Evolutionary conservation across 2,329 filamentous ascomycete genomes (phyloP).

Genomic region (Alternaria atra): DNA sequence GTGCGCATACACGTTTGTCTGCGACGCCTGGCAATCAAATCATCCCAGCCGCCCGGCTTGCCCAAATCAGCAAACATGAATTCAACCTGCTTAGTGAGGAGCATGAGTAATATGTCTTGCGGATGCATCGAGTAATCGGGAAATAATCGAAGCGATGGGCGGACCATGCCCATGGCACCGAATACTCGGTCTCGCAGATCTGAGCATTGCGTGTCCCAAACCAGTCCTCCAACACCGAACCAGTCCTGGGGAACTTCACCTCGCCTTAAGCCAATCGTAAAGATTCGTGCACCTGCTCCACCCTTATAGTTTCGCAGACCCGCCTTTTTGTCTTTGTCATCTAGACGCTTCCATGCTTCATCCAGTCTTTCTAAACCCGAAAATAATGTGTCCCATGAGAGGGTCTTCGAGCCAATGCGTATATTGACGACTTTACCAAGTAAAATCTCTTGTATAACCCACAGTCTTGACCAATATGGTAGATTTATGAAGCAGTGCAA

Average conservation of each 20-base stretch:
- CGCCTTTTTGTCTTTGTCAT: not conserved
- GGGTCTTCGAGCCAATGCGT: not conserved
- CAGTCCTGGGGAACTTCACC: not conserved
- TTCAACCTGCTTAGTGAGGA: not conserved
- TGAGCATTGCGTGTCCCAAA: not conserved
- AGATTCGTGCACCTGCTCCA: not conserved
- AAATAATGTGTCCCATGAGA: not conserved
- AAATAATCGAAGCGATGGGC: not conserved
- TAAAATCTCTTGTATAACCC: not conserved
- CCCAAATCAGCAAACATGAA: no score
- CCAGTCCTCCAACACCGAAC: not conserved
- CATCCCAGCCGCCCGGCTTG: no score
- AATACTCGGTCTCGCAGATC: not conserved
- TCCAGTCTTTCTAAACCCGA: not conserved
- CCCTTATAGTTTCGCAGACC: no score
- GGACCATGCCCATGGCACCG: not conserved
- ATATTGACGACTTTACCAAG: not conserved
- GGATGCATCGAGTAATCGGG: not conserved
- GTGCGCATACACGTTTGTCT: not conserved
- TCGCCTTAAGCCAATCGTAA: not conserved
- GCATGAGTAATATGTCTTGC: not conserved
- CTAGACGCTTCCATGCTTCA: not conserved
- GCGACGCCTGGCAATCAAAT: not conserved
- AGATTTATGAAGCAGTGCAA: accelerated
- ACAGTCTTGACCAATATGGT: not conserved